Percentiles rank a stretch among this genome's conserved stretches.
These are phyloP conservation scores for Symbiotaphrina buchneri DNA, from an alignment of 495 filamentous ascomycete genomes.

Conservation along the genomic window DNA sequence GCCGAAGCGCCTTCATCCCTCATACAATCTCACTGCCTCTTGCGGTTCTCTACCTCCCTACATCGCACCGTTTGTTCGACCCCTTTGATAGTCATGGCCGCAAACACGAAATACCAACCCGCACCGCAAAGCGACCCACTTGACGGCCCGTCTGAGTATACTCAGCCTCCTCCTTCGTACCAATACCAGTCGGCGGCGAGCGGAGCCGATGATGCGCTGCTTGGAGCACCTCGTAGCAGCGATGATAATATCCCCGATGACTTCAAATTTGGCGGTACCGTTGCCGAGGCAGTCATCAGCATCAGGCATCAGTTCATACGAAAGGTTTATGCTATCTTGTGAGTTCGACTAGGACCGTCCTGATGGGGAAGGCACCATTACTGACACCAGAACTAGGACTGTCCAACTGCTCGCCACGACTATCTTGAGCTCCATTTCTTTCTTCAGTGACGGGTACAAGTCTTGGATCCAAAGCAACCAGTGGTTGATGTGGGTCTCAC, in stretches of 20 bases:
- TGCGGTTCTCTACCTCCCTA: no score
- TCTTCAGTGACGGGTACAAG: slow-evolving; percentile 63
- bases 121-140: slow-evolving; percentile 17
- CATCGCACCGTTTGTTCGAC: no score
- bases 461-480: slow-evolving; percentile 66
- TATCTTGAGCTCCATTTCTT: slow-evolving; percentile 58
- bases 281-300: slow-evolving; percentile 79
- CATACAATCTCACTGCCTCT: no score
- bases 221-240: slow-evolving; percentile 45
- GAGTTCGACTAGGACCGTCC: slow-evolving; percentile 6
- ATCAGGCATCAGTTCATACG: slow-evolving; percentile 96
- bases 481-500: slow-evolving; percentile 67
- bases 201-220: slow-evolving; percentile 23
- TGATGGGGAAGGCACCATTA: neutral
- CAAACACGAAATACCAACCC: slow-evolving; percentile 17
- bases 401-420: slow-evolving; percentile 76
- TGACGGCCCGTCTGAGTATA: slow-evolving; percentile 26
- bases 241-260: slow-evolving; percentile 89
- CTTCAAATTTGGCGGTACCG: slow-evolving; percentile 91
- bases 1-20: no score
- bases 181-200: slow-evolving; percentile 38
- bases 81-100: slow-evolving; percentile 7
- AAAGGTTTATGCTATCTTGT: slow-evolving; percentile 77
- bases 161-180: slow-evolving; percentile 73
- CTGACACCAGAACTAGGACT: slow-evolving; percentile 37